Evolutionary conservation across 495 filamentous ascomycete species (phyloP), one percentile per base, ranked within the genome.

Genomic region (Amorphotheca resinae): DNA sequence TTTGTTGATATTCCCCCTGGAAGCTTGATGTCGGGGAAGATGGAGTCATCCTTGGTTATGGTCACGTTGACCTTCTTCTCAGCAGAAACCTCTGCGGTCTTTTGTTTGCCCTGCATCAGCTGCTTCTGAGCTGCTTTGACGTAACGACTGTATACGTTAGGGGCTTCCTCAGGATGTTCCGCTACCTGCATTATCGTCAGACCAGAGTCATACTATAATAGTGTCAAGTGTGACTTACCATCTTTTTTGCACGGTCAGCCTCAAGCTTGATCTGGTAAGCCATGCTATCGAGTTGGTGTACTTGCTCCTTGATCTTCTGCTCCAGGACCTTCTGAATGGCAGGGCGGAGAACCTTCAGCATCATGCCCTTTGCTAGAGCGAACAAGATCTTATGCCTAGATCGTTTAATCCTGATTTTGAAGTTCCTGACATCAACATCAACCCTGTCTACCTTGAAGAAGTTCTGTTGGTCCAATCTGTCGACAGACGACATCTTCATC

Each of bases 361-460:
- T 71, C 23, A 95, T 54, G 2, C 88, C 87, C 70, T 94, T 94
- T 74, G 91, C 84, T 33, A 93, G 60, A 23, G 63, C 67, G 64
- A 98, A 95, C 11, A 96, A 68, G 14, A 85, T 50, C 77, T 95
- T 98, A 72, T 96, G 87, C 52, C 81, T 88, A 33, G 87, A 95
- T 66, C 94, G 77, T 70, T 84, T 82, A 43, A 96, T 62, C 62
- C 93, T 95, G 68, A 98, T 82, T 42, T 84, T 70, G 26, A 96
- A 67, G 59, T 89, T 70, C 64, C 83, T 86, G 53, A 96, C 73
- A 52, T 83, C 79, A 21, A 94, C 86, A 14, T 77, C 68, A 12
- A 94, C 49, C 57, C 79, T 89, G 58, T 95, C 86, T 44, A 96
- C 70, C 73, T 95, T 95, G 73, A 95, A 86, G 64, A 94, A 89